Base-by-base conservation (phyloP, 1,139 yeast species). In the Saccharomyces hybrid region DNA sequence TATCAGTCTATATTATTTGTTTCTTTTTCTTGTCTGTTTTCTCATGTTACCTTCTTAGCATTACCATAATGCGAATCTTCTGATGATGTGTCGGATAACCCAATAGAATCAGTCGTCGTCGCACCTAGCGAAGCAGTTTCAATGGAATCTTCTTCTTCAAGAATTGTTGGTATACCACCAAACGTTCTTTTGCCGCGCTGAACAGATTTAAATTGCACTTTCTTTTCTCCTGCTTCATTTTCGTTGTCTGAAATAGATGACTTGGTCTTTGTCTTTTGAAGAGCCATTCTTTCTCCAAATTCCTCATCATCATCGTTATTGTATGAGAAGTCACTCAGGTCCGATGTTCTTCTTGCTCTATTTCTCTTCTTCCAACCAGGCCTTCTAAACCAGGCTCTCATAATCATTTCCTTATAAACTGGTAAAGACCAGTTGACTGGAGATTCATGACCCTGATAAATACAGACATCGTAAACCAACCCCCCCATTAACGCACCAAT, bases 381-480 rank as follows among this genome's bases (percentile, higher is more conserved):
- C 52, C 69, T 60, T 56, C 63, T 63, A 51, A 59, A 59, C 70
- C 70, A 67, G 16, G 61, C 53, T 50, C 65, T 59, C 38, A 51
- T 34, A 8, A 66, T 31, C 55, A 60, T 55, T 26, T 64, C 69
- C 47, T 60, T 68, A 55, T 60, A 63, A 27, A 62, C 59, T 26
- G 64, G 54, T 14, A 64, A 51, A 9, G 77, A 76, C 71, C 75
- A 73, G 62, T 77, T 77, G 54, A 77, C 68, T 54, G 79, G 78
- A 30, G 79, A 75, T 62, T 77, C 80, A 48, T 73, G 72, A 48
- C 82, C 81, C 58, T 78, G 78, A 59, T 75, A 78, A 56, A 78
- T 67, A 58, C 78, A 70, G 34, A 76, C 60, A 64, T 78, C 82
- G 62, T 78, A 78, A 13, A 77, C 52, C 56, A 75, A 62, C 31